Evolutionary conservation across 2,329 filamentous ascomycete species (phyloP), one percentile per base, ranked within the genome.

Genomic region (Fusarium ambrosium): DNA sequence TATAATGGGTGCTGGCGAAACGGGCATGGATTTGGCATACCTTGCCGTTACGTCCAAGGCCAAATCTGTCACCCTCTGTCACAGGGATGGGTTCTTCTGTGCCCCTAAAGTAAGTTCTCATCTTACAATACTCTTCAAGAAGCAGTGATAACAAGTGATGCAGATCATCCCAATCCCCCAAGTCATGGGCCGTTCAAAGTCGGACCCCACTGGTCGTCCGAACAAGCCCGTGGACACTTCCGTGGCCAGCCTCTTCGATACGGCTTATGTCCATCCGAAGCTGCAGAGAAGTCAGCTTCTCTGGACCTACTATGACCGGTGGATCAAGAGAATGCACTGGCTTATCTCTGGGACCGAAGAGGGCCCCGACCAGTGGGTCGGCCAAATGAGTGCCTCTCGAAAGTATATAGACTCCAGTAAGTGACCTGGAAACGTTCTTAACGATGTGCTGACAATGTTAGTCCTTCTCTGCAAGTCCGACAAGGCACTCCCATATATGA

Each of bases 231-330:
- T 87, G 16, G 87, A 89, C 70, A 82, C 84, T 4, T 84, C 84
- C 1, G 81, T 85, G 2, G 86, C 86, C 11, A 87, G 86, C 64
- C 76, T 89, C 6, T 88, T 89, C 69, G 87, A 89, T 69, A 88
- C 87, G 0, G 85, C 86, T 6, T 89, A 89, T 64, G 84, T 86
- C 6, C 87, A 87, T n/a, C 84, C 85, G 0, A 67, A 83, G 4
- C 79, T 89, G 0, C 84, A 86, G 66, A 81, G 82, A n/a, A 84
- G 84, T 16, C 79, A 74, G 1, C 69, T 86, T 4, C 81, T 85
- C 6, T 88, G 87, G 87, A 73, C 72, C 1, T 85, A 85, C 63
- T 89, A 89, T 68, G 84, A 88, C 62, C 73, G 76, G 27, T 87
- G 86, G 77, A 82, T 87, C 66, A 83, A 85, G 65, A 79, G 75